Evolutionary conservation across 768 basidiomycete genomes (phyloP).

Genomic region (Sarcodon aspratus): DNA sequence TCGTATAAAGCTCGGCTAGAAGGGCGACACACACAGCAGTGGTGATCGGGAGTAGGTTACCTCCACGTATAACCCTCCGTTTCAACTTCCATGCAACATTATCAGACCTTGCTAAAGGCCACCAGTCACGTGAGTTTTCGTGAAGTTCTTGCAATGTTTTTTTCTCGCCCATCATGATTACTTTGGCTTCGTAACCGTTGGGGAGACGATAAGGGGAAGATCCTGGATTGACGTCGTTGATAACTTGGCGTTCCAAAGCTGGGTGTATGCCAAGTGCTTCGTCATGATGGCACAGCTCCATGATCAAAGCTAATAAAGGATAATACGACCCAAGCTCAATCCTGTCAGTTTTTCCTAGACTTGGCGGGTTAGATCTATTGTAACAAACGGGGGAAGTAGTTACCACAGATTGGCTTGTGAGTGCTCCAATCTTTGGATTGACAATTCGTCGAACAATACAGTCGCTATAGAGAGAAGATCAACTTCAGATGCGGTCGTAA

Average conservation of each 20-base stretch:
- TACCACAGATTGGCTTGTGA: background rate
- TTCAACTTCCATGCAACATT: slow-evolving; percentile 18
- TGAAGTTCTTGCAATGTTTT: background rate
- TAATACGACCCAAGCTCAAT: background rate
- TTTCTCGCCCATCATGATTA: background rate
- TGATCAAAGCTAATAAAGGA: background rate
- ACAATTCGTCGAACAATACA: background rate
- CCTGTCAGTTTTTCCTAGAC: background rate
- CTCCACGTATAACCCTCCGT: slow-evolving; percentile 16
- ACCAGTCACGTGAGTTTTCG: slow-evolving; percentile 19
- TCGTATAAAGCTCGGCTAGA: slow-evolving; percentile 29
- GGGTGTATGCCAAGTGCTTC: background rate
- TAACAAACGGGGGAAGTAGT: background rate
- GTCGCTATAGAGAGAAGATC: background rate
- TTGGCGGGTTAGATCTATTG: background rate
- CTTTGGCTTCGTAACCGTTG: background rate
- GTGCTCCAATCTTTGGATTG: background rate
- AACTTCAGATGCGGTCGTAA: no score
- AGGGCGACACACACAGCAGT: slow-evolving; percentile 22
- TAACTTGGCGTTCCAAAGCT: background rate
- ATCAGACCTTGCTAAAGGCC: slow-evolving; percentile 17
- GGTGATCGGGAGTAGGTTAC: slow-evolving; percentile 21
- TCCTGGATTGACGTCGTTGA: no score
- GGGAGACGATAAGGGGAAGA: background rate
- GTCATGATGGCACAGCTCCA: background rate